Percentiles rank a stretch among this genome's conserved stretches.
Conservation (phyloP, 2,329 filamentous ascomycete genomes). For the Venturia nashicola region DNA sequence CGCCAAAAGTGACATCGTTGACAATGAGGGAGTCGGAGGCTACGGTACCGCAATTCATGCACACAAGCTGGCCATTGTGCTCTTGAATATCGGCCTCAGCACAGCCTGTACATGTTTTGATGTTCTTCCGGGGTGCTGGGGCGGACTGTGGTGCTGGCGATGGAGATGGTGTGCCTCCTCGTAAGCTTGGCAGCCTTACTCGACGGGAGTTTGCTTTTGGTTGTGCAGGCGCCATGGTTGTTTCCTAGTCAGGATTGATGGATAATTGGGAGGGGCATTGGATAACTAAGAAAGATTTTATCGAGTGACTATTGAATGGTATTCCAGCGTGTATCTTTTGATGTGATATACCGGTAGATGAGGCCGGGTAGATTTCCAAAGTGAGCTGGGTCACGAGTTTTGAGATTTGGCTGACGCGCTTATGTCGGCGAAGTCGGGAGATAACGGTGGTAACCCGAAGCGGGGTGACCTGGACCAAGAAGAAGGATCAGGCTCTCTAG, state of each 20-base stretch:
- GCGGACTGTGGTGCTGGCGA: constrained; percentile 1
- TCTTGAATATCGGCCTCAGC: constrained; percentile 1
- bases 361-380: neutral
- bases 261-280: neutral
- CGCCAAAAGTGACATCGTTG: constrained; percentile 81
- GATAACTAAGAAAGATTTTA: too few relatives aligned
- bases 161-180: neutral
- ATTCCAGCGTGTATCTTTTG: neutral
- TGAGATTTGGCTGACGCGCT: neutral
- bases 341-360: neutral
- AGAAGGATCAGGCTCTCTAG: neutral
- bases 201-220: neutral
- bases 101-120: neutral
- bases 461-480: neutral
- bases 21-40: constrained; percentile 83
- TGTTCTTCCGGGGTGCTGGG: neutral
- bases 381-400: neutral
- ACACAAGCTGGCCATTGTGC: constrained; percentile 33
- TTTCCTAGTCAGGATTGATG: neutral
- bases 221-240: neutral
- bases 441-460: neutral
- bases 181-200: constrained; percentile 5
- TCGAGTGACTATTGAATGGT: neutral
- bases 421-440: neutral
- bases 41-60: constrained; percentile 73